Evolutionary conservation across 345 rosid genomes (phyloP).

Genomic region (Cardamine resedifolia): DNA sequence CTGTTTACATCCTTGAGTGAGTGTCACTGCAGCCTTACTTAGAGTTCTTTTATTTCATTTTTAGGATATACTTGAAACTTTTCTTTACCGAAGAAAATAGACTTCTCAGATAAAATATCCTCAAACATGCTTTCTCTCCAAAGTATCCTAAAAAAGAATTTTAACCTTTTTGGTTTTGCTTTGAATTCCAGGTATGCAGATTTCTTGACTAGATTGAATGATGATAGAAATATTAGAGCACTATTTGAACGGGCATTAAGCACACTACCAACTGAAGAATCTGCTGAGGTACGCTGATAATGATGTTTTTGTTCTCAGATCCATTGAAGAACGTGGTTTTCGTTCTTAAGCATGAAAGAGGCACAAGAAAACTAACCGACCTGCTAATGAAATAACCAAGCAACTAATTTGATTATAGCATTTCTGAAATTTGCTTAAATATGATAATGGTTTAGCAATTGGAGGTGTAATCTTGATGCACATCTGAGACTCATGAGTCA

Average conservation of each 20-base stretch:
- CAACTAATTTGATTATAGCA: constrained; percentile 6
- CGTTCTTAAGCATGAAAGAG: constrained; percentile 11
- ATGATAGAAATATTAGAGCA: constrained; percentile 91
- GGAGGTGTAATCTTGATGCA: background rate
- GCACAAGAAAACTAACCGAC: background rate
- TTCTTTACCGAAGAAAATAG: background rate
- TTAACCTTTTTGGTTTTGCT: constrained; percentile 15
- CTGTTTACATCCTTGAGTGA: constrained; percentile 89
- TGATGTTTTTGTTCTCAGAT: constrained; percentile 7
- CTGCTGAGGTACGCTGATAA: constrained; percentile 68
- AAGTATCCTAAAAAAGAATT: background rate
- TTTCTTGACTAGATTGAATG: constrained; percentile 89
- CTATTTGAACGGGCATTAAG: constrained; percentile 93
- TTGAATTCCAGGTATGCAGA: constrained; percentile 74
- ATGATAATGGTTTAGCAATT: background rate
- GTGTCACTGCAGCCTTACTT: constrained; percentile 33
- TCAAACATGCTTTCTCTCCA: background rate
- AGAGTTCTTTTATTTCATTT: background rate
- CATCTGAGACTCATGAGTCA: background rate
- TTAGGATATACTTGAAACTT: constrained; percentile 7
- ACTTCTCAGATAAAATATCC: background rate
- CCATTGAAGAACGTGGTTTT: background rate
- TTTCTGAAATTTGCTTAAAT: constrained; percentile 9
- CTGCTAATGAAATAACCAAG: constrained; percentile 6
- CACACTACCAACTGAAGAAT: constrained; percentile 78